A percentile compares a stretch with the other conserved stretches of the same genome.
Evolutionary conservation across 2,329 filamentous ascomycete species (phyloP).

Genomic region (Cladosporium sp.): DNA sequence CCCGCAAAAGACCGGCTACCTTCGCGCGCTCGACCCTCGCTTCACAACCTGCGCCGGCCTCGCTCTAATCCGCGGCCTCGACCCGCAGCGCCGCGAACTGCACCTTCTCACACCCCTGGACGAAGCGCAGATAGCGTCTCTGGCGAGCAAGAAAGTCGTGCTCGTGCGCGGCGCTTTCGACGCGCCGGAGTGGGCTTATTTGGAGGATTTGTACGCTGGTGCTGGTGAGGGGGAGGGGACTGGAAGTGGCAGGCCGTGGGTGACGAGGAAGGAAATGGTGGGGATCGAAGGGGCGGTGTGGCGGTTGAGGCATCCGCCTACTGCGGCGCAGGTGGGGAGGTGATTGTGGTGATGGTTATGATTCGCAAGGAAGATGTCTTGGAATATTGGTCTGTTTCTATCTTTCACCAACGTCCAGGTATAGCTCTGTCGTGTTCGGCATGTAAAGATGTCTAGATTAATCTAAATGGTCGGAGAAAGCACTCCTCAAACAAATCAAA

Average conservation of each 20-base stretch:
- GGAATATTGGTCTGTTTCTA: too few species aligned
- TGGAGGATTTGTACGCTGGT: conserved; percentile 53
- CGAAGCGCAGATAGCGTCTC: conserved; percentile 22
- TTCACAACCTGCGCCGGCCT: conserved; percentile 59
- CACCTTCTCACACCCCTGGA: conserved; percentile 63
- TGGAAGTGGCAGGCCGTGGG: conserved; percentile 25
- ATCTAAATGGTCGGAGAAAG: too few species aligned
- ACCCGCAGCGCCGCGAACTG: conserved; percentile 49
- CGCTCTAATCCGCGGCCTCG: conserved; percentile 67
- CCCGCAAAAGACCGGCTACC: conserved; percentile 32
- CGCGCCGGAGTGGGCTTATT: conserved; percentile 65
- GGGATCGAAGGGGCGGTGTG: conserved; percentile 32
- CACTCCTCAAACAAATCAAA: too few species aligned
- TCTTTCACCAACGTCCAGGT: too few species aligned
- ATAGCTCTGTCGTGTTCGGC: too few species aligned
- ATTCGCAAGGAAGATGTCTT: too few species aligned
- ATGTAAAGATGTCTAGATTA: too few species aligned
- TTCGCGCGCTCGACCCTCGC: conserved; percentile 52
- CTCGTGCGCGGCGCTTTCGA: conserved; percentile 67
- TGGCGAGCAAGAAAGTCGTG: conserved; percentile 44
- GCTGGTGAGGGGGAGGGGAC: conserved; percentile 6
- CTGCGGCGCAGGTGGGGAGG: conserved; percentile 13
- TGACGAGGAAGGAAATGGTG: conserved; percentile 22
- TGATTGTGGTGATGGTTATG: neutral
- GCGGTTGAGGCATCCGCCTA: conserved; percentile 30